Evolutionary conservation across 2,329 filamentous ascomycete genomes (phyloP), one percentile per base, ranked within the genome.

Genomic region (Pseudogymnoascus sp.): DNA sequence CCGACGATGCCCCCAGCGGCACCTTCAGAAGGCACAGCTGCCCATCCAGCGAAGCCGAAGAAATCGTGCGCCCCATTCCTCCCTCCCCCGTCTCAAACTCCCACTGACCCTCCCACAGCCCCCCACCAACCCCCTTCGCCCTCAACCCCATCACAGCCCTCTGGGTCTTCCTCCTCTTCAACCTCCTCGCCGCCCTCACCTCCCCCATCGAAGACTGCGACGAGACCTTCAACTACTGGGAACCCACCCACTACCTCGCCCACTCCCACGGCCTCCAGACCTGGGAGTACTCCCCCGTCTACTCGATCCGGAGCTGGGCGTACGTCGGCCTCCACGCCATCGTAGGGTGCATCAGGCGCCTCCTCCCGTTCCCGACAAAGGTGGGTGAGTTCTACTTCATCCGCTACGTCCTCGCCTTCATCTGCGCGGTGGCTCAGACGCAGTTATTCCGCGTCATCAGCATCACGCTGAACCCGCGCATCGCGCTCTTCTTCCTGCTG

Each of bases 221-320:
- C 71, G 95, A 99, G 79, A 93, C 93, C 10, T 99, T 96, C 83
- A 99, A 99, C 75, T 99, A 96, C 80, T 99, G 93, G 92, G 95
- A 99, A 72, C 93, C 95, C 0, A 87, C 93, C 0, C 95, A 99
- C 76, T 99, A 97, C 76, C 83, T 99, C 28, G 89, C 87, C 65
- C 92, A 97, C 79, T 90, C 91, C 70, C 93, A 96, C 72, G 95
- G 93, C 40, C 81, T 97, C 61, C 93, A 99, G 78, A 99, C 95
- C 1, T 99, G 95, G 95, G 95, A 99, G 76, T 99, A 97, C 77
- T 96, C 93, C 0, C 95, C 95, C 4, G 88, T 93, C 64, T 97
- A 90, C 76, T 90, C 92, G 61, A 97, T 99, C 70, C 87, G 95
- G 67, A 97, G 92, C 78, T 99, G 95, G 95, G 81, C 92, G 21